Evolutionary conservation across 805 yeast genomes (phyloP).

Genomic region (Yamadazyma paraphyllophila): DNA sequence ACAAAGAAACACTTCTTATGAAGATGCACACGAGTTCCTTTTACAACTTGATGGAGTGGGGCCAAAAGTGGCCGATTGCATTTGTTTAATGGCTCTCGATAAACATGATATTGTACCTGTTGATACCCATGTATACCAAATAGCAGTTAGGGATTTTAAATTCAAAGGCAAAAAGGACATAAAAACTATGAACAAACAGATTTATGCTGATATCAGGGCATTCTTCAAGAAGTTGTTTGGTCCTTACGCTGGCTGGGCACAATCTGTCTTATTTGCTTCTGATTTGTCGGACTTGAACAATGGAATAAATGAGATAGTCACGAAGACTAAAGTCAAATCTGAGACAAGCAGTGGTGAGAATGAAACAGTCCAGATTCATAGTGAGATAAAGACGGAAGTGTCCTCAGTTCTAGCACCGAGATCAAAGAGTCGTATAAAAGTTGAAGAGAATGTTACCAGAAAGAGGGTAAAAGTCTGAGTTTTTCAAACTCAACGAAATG

Average conservation of each 20-base stretch:
- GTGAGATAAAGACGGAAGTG: no score
- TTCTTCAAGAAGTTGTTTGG: slow-evolving; percentile 78
- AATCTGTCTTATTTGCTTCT: slow-evolving; percentile 86
- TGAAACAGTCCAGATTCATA: no score
- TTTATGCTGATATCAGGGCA: slow-evolving; percentile 55
- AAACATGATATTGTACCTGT: slow-evolving; percentile 88
- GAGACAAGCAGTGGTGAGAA: no score
- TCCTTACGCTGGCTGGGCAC: slow-evolving; percentile 97
- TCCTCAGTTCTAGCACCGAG: no score
- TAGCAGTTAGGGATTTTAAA: slow-evolving; percentile 79
- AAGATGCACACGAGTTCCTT: slow-evolving; percentile 56
- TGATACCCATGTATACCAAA: slow-evolving; percentile 92
- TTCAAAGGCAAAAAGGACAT: slow-evolving; percentile 44
- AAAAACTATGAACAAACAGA: slow-evolving; percentile 46
- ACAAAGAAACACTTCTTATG: slow-evolving; percentile 47
- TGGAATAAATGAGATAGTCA: slow-evolving; percentile 42
- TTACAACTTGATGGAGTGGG: slow-evolving; percentile 84
- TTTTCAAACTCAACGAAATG: no score
- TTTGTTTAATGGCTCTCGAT: slow-evolving; percentile 85
- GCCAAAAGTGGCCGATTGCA: slow-evolving; percentile 97
- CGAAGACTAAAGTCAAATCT: no score
- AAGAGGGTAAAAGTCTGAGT: no score
- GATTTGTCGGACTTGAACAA: slow-evolving; percentile 72
- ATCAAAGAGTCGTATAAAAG: no score
- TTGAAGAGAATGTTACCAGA: no score